Evolutionary conservation across 2,329 filamentous ascomycete genomes (phyloP), one percentile per base, ranked within the genome.

Genomic region (Monosporascus cannonballus): DNA sequence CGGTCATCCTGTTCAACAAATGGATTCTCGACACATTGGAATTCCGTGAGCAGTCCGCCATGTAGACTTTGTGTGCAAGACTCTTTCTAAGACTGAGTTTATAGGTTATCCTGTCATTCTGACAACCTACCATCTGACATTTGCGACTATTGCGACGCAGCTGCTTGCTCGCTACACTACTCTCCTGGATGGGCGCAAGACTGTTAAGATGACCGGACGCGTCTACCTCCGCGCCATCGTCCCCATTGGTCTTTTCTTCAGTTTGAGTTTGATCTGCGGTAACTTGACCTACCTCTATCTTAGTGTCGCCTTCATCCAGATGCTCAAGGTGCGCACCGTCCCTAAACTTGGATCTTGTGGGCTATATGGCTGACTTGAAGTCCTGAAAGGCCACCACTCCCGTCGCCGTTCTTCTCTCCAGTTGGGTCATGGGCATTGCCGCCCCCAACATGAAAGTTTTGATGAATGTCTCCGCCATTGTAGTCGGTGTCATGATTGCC

Each of bases 1-100:
- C 87, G 64, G 91, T 97, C 68, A 99, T 99, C 70, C 79, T 99
- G 57, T 97, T 96, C 86, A 97, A 99, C 85, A 99, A 99, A 83
- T 96, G 90, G 84, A 90, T 99, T 66, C 81, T 97, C 57, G 86
- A 93, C 66, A 92, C 87, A 39, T 80, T 87, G 58, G 81, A 89
- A 58, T 96, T 96, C 78, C 82, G 87, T 90, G 80, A 78, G 85
- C 51, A 49, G 37, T 46, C 42, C 50, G 20, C n/a, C 17, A 15
- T 46, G 11, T 34, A 34, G 30, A 5, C 4, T 6, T 15, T 27
- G 5, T 25, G 7, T 15, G 22, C 39, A 56, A 39, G 27, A 15
- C 17, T 22, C 38, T 57, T 57, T 57, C 70, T 70, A 59, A 70
- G 59, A 54, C 48, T 34, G 30, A 14, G 30, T 34, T 53, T 34